A percentile compares a stretch with the other conserved stretches of the same genome.
Evolutionary conservation across 257 asterid species (phyloP).

Genomic region (Solanum chmielewskii): DNA sequence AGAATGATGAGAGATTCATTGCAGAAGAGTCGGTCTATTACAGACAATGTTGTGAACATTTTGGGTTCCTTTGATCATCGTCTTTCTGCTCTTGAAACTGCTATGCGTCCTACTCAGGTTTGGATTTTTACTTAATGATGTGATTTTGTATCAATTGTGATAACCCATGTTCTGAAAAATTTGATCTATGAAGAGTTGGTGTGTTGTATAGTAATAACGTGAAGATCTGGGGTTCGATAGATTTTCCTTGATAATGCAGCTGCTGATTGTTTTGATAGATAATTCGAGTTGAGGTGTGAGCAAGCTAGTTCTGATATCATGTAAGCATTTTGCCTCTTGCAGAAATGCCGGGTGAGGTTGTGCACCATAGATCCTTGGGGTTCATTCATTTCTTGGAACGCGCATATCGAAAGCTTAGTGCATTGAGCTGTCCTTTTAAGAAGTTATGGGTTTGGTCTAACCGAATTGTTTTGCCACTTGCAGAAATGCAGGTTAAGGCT

Average conservation of each 20-base stretch:
- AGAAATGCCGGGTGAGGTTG: background rate
- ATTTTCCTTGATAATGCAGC: background rate
- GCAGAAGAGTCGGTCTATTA: constrained; percentile 29
- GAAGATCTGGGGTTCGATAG: background rate
- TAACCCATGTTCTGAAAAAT: background rate
- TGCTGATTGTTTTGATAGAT: background rate
- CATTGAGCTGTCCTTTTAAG: background rate
- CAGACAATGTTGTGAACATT: constrained; percentile 29
- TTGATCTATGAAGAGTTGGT: background rate
- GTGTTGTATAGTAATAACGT: background rate
- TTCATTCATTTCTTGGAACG: background rate
- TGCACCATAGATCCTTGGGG: background rate
- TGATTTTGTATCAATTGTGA: background rate
- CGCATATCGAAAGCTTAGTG: background rate
- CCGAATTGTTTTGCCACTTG: background rate
- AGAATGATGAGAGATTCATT: constrained; percentile 25
- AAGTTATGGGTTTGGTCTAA: background rate
- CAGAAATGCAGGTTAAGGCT: background rate
- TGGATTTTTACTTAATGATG: background rate
- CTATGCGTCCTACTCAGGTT: constrained; percentile 45
- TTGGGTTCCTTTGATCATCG: constrained; percentile 36
- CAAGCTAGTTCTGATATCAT: background rate
- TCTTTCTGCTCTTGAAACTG: constrained; percentile 38
- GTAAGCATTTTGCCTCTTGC: background rate
- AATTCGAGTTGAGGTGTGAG: background rate